Percentiles rank a stretch among this genome's conserved stretches.
Conservation (phyloP, 768 basidiomycete species). For the Leucocoprinus sp. region DNA sequence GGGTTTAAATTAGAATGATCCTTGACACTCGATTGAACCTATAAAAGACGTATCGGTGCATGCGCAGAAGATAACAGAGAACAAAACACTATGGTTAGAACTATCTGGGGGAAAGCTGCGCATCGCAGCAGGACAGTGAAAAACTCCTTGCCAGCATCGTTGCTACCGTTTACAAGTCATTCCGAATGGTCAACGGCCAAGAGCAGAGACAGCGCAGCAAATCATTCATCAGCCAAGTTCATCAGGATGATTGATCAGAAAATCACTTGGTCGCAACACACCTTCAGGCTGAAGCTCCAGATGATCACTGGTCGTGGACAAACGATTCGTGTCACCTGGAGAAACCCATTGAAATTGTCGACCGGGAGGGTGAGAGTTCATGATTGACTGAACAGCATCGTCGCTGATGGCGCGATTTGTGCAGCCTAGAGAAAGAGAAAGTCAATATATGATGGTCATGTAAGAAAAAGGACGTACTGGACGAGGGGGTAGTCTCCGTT, state of each 20-base stretch:
- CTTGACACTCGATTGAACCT: conserved; percentile 2
- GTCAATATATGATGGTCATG: neutral
- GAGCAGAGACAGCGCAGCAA: conserved; percentile 5
- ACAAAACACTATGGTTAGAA: conserved; percentile 13
- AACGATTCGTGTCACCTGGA: neutral
- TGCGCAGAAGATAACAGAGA: conserved; percentile 12
- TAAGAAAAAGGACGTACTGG: conserved; percentile 1
- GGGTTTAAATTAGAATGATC: conserved; percentile 9
- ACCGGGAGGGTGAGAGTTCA: conserved; percentile 31
- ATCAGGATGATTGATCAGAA: too few relatives aligned
- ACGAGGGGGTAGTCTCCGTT: neutral
- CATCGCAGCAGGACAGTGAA: conserved; percentile 16
- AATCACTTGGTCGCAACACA: neutral
- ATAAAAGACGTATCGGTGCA: neutral
- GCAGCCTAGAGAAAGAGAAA: neutral
- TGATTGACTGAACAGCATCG: conserved; percentile 22
- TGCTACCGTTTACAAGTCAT: too few relatives aligned
- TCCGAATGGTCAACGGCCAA: too few relatives aligned
- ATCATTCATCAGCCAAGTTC: too few relatives aligned
- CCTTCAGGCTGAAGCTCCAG: neutral
- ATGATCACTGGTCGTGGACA: neutral
- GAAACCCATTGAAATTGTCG: conserved; percentile 24
- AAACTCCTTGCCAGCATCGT: conserved; percentile 59
- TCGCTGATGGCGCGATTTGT: neutral
- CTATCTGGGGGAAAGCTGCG: conserved; percentile 22